Evolutionary conservation across 2,329 filamentous ascomycete species (phyloP).

Genomic region (Colletotrichum graminicola): DNA sequence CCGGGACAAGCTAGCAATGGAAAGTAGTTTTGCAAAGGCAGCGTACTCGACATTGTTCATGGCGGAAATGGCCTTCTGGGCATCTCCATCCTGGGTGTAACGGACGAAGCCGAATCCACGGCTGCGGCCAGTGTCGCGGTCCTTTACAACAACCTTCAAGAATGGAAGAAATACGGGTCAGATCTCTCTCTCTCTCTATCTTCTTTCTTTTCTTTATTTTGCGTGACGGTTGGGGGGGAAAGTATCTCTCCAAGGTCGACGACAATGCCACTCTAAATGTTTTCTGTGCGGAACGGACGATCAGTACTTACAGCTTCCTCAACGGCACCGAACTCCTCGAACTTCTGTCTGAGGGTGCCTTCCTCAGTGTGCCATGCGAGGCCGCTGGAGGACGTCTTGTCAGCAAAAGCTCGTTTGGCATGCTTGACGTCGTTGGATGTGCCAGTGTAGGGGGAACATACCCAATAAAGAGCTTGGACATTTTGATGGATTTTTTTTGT

Average conservation of each 20-base stretch:
- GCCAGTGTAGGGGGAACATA: conserved; percentile 60
- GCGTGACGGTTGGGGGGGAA: conserved; percentile 19
- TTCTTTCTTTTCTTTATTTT: not conserved
- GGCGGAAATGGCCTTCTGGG: conserved; percentile 78
- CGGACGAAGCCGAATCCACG: conserved; percentile 98
- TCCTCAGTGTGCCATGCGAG: conserved; percentile 99
- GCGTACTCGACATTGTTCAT: conserved; percentile 94
- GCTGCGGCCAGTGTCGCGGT: conserved; percentile 95
- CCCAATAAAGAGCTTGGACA: conserved; percentile 98
- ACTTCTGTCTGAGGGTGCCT: conserved; percentile 85
- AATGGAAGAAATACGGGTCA: conserved; percentile 41
- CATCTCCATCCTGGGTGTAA: conserved; percentile 81
- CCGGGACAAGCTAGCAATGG: conserved; percentile 44
- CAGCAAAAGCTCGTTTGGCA: conserved; percentile 29
- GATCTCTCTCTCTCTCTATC: conserved; percentile 31
- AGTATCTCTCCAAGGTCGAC: conserved; percentile 22
- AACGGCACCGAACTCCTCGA: conserved; percentile 89
- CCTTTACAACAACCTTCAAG: conserved; percentile 91
- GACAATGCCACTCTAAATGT: conserved; percentile 25
- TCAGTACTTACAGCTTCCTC: conserved; percentile 88
- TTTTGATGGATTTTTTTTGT: conserved; percentile 54
- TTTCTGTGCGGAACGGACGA: conserved; percentile 41
- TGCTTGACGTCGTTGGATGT: conserved; percentile 15
- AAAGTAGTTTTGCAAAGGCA: conserved; percentile 41
- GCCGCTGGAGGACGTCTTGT: conserved; percentile 69